Evolutionary conservation across 495 filamentous ascomycete species (phyloP).

Genomic region (Penicillium chermesinum): DNA sequence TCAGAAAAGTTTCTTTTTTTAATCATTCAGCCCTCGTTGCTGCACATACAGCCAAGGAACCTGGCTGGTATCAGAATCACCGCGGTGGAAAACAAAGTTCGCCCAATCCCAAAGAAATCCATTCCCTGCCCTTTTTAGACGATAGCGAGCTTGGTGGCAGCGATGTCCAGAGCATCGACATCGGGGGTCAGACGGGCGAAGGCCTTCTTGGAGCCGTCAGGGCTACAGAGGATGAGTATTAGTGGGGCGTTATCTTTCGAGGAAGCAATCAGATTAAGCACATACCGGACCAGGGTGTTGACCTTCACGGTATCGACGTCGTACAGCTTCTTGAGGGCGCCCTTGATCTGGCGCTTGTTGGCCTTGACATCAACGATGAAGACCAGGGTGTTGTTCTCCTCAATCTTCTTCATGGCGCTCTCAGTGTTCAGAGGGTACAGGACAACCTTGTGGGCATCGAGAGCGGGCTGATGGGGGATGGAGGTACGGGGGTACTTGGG

Average conservation of each 20-base stretch:
- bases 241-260: neutral
- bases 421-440: constrained; percentile 90
- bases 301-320: constrained; percentile 97
- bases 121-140: constrained; percentile 57
- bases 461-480: constrained; percentile 78
- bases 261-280: neutral
- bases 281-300: constrained; percentile 94
- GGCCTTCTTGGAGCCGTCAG: constrained; percentile 97
- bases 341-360: constrained; percentile 99
- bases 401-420: constrained; percentile 99
- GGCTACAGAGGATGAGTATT: constrained; percentile 44
- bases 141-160: constrained; percentile 96
- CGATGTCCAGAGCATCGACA: constrained; percentile 98
- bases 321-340: constrained; percentile 97
- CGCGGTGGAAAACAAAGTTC: constrained; percentile 41
- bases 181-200: constrained; percentile 91
- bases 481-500: constrained; percentile 98
- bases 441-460: constrained; percentile 90
- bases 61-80: constrained; percentile 43
- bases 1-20: constrained; percentile 35
- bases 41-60: constrained; percentile 31
- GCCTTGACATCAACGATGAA: constrained; percentile 98
- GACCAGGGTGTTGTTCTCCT: constrained; percentile 99
- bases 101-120: constrained; percentile 39
- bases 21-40: constrained; percentile 43